Evolutionary conservation across 129 eudicot species (phyloP).

Genomic region (Flaveria ramosissima): DNA sequence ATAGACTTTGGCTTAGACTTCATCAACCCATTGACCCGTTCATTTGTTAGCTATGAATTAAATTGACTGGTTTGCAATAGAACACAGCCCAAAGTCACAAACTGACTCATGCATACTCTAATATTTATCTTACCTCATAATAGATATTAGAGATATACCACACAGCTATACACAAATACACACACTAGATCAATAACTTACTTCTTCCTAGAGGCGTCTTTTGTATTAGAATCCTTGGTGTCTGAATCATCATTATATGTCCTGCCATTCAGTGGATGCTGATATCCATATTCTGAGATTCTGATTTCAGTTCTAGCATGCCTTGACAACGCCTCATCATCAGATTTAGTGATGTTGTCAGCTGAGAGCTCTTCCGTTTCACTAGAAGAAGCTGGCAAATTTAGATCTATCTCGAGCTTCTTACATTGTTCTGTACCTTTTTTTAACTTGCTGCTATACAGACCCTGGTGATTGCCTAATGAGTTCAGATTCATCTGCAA

Average conservation of each 20-base stretch:
- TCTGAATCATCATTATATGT: constrained; percentile 36
- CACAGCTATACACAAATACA: background rate
- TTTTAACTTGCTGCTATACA: constrained; percentile 28
- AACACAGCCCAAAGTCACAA: background rate
- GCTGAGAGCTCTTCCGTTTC: constrained; percentile 28
- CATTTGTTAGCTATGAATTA: background rate
- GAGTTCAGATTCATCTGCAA: constrained; percentile 13
- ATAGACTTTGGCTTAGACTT: background rate
- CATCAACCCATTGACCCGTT: background rate
- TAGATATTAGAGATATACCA: background rate
- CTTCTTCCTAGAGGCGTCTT: constrained; percentile 39
- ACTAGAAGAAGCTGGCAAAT: constrained; percentile 41
- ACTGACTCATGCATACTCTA: background rate
- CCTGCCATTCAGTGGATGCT: constrained; percentile 18
- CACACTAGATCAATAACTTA: constrained; percentile 24
- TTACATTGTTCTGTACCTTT: constrained; percentile 25
- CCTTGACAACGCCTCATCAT: constrained; percentile 38
- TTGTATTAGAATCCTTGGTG: constrained; percentile 30
- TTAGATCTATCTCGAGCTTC: constrained; percentile 38
- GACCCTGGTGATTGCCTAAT: constrained; percentile 20
- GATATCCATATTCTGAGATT: constrained; percentile 35
- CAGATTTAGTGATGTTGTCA: constrained; percentile 30
- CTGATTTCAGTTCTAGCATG: constrained; percentile 28
- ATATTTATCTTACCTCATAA: background rate
- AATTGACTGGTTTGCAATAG: background rate